Evolutionary conservation across 129 eudicot genomes (phyloP).

Genomic region (Kitagawia praeruptora): DNA sequence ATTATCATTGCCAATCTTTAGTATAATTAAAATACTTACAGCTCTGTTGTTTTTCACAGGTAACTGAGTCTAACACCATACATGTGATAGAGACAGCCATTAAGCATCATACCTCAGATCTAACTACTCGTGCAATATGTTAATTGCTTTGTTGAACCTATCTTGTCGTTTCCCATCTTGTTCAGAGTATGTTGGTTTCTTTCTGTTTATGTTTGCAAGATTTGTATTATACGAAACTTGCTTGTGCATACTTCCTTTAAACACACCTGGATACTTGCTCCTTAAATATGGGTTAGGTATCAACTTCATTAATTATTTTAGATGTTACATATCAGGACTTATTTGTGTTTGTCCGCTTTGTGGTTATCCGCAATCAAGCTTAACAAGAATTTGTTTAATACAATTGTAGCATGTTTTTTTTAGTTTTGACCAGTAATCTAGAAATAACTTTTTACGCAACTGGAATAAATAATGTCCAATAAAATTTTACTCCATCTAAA

Average conservation of each 20-base stretch:
- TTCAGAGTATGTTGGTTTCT: conserved; percentile 54
- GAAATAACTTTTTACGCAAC: not conserved
- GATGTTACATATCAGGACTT: not conserved
- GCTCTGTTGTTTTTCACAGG: conserved; percentile 39
- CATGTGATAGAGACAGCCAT: conserved; percentile 71
- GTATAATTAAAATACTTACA: not conserved
- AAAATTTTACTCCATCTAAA: not conserved
- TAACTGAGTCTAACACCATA: conserved; percentile 82
- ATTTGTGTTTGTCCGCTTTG: not conserved
- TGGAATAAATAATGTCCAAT: not conserved
- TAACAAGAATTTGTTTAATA: not conserved
- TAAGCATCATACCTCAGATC: conserved; percentile 63
- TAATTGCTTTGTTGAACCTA: conserved; percentile 78
- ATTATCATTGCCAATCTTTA: not conserved
- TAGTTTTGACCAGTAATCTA: not conserved
- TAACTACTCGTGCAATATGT: conserved; percentile 88
- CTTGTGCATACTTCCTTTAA: not conserved
- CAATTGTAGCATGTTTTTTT: not conserved
- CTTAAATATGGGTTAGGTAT: not conserved
- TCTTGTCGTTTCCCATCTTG: conserved; percentile 92
- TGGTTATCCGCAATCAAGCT: not conserved
- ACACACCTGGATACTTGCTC: not conserved
- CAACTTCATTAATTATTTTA: not conserved
- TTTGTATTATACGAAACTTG: not conserved
- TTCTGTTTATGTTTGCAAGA: not conserved